These are phyloP conservation scores for Plasmodium yoelii DNA, from an alignment of 169 alveolate genomes.

Conservation along the genomic window DNA sequence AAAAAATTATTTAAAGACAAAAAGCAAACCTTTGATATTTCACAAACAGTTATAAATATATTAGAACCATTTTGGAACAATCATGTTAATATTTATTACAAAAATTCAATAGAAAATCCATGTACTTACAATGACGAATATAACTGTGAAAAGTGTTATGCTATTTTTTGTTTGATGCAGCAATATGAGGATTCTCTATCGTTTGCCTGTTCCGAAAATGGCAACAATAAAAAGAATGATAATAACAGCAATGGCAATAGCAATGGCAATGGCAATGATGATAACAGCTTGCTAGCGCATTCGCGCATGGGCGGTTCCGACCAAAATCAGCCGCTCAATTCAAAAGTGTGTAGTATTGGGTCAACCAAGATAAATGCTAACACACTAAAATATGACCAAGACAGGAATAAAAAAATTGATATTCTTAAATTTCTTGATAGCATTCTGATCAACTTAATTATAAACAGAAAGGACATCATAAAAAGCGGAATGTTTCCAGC, in stretches of 20 bases:
- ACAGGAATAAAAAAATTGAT: slow-evolving; percentile 22
- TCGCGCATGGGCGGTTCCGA: background rate
- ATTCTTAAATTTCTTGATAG: slow-evolving; percentile 61
- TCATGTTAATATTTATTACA: slow-evolving; percentile 11
- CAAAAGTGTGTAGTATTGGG: background rate
- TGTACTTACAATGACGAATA: slow-evolving; percentile 46
- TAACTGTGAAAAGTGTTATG: slow-evolving; percentile 28
- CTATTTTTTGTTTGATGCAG: slow-evolving; percentile 7
- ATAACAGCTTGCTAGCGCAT: too few species aligned
- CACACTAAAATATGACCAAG: slow-evolving; percentile 2
- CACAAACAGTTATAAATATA: slow-evolving; percentile 26
- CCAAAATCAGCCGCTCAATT: background rate
- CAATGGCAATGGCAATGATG: too few species aligned
- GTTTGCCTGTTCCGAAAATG: background rate
- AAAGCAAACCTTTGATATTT: slow-evolving; percentile 50
- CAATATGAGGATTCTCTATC: slow-evolving; percentile 12
- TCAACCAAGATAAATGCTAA: background rate
- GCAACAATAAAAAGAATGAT: too few species aligned
- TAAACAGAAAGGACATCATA: slow-evolving; percentile 40
- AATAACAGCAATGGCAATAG: too few species aligned
- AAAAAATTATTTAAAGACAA: slow-evolving; percentile 71
- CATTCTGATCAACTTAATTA: slow-evolving; percentile 37
- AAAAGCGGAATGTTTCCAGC: background rate
- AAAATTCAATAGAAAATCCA: background rate
- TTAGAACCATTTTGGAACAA: slow-evolving; percentile 65